Evolutionary conservation across 768 basidiomycete species (phyloP), one percentile per base, ranked within the genome.

Genomic region (Amanita pallidorosea): DNA sequence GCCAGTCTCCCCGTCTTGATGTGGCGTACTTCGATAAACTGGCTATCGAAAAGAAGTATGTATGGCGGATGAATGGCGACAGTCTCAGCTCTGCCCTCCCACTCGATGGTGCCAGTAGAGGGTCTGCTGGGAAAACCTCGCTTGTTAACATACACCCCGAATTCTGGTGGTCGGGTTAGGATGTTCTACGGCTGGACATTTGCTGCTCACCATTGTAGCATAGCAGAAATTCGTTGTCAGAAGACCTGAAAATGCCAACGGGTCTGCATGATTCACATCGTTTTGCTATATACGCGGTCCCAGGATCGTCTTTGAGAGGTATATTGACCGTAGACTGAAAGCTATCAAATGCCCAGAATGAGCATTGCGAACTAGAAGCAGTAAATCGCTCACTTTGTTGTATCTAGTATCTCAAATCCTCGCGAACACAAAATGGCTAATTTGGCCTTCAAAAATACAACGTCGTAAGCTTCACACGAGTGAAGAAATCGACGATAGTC

Each of bases 341-440:
- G 64, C 87, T 90, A 58, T 17, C 27, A 23, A n/a, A 48, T 18
- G n/a, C 34, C 1, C 13, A 50, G 48, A 37, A 43, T 27, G 35
- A 25, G 20, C 8, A 13, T 25, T 11, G 3, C n/a, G 15, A 25
- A 25, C n/a, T 15, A 35, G 4, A 27, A n/a, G 18, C 25, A 40
- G 8, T 4, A 25, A 45, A 45, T 7, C 20, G 64, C 88, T 41
- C 70, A 95, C 88, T 94, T 89, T 20, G 82, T 81, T 37, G 97
- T 75, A 58, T 97, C 91, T 88, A 99, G 95, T 60, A 98, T 96
- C 68, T 96, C 92, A 58, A 99, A 97, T 13, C 93, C 94, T 58
- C 88, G 92, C 1, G 86, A 80, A 57, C 92, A 92, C 20, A 96
- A 75, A 44, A 99, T 85, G 1, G 88, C 93, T 55, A 99, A 84